Percentiles rank a stretch among this genome's conserved stretches.
phyloP scores from a whole-genome alignment of 495 filamentous ascomycete genomes.

The Xeromyces bisporus region DNA sequence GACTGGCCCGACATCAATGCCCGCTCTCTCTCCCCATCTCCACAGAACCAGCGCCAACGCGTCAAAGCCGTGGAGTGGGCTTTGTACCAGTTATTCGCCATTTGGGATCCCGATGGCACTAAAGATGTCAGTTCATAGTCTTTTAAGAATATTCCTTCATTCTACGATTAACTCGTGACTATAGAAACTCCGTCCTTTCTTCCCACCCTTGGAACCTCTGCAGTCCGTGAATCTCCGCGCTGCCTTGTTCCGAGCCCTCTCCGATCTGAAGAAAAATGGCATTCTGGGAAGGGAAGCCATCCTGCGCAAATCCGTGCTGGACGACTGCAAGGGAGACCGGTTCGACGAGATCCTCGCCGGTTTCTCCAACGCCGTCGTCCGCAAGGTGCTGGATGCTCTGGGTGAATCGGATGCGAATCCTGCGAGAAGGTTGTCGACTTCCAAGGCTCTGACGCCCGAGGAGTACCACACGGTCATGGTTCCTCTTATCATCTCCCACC shows the following conservation, averaged over 20 bases:
- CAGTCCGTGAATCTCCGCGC: constrained; percentile 80
- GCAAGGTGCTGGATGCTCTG: constrained; percentile 39
- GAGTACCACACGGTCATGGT: constrained; percentile 45
- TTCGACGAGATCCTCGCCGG: constrained; percentile 61
- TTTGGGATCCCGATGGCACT: constrained; percentile 65
- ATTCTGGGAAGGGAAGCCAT: constrained; percentile 59
- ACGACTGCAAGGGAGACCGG: constrained; percentile 75
- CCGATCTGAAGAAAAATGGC: constrained; percentile 73
- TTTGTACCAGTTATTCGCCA: constrained; percentile 58
- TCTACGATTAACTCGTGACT: constrained; percentile 1
- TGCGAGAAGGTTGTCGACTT: constrained; percentile 44
- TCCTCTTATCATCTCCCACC: constrained; percentile 57
- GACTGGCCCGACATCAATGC: constrained; percentile 63
- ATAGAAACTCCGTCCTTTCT: constrained; percentile 77
- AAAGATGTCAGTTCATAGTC: constrained; percentile 38
- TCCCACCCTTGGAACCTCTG: constrained; percentile 69
- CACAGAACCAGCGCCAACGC: constrained; percentile 59
- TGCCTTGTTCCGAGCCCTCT: constrained; percentile 61
- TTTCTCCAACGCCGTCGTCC: constrained; percentile 67
- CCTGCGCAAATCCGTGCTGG: constrained; percentile 76
- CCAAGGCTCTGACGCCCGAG: constrained; percentile 38
- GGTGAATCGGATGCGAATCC: constrained; percentile 16
- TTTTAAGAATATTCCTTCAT: constrained; percentile 1
- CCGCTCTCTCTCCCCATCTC: constrained; percentile 46
- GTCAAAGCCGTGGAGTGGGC: constrained; percentile 71